These are phyloP conservation scores for Botryotinia calthae DNA, from an alignment of 2,329 filamentous ascomycete genomes.

Conservation along the genomic window DNA sequence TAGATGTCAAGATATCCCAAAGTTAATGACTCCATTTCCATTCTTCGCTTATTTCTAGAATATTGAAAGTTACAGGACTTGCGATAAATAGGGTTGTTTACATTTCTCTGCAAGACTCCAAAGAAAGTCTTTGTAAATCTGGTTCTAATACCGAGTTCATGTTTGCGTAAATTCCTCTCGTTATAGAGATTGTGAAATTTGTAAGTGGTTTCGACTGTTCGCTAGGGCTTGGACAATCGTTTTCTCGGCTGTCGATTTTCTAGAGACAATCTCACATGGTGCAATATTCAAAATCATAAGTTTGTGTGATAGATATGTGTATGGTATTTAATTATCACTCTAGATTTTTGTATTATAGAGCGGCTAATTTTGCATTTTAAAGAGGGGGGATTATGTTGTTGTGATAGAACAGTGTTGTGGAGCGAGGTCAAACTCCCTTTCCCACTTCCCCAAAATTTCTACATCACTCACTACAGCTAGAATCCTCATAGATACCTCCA, in stretches of 20 bases:
- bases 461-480: neutral
- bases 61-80: neutral
- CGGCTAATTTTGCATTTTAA: neutral
- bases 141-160: accelerated
- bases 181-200: neutral
- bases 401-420: neutral
- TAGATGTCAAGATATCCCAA: too few species aligned
- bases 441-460: neutral
- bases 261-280: neutral
- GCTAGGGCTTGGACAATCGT: neutral
- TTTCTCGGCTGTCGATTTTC: neutral
- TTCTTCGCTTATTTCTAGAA: too few species aligned
- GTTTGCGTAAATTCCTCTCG: neutral
- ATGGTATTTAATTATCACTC: neutral
- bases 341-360: neutral
- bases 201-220: neutral
- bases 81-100: neutral
- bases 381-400: neutral
- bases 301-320: neutral
- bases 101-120: neutral
- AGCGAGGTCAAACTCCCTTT: neutral
- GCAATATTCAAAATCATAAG: neutral
- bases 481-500: neutral
- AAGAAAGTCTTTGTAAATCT: neutral
- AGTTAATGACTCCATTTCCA: too few species aligned